Base-by-base conservation (phyloP, 1,284 basidiomycete genomes). In the Tylopilus sp. region DNA sequence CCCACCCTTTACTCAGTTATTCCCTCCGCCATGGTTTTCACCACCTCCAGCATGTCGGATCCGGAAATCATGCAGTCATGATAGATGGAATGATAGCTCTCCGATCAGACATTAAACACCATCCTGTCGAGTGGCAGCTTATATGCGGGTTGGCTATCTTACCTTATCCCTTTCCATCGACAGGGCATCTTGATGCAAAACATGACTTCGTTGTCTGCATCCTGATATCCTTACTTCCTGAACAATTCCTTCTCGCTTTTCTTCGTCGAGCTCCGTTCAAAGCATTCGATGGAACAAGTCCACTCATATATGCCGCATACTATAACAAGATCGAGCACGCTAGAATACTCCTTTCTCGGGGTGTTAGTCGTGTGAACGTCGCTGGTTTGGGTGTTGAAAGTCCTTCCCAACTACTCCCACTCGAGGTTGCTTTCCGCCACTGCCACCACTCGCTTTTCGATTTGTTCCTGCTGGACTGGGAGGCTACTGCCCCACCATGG, bases 141-240 rank as follows among this genome's bases (percentile, higher is more conserved):
- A 30, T 50, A 3, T 35, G 18, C 16, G 3, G 19, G 16, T 10
- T 37, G 16, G 21, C 16, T 38, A 10, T 29, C 11, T 16, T 4
- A 6, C 8, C 3, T 19, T 21, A 6, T n/a, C 26, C 33, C n/a
- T 13, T 6, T 9, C 16, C 8, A 36, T n/a, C 34, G 2, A 11
- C 10, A 21, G 2, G 11, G 9, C 15, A 2, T 16, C 31, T 8
- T 13, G 10, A 11, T 11, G 9, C 36, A 13, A 18, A 26, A 13
- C 49, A 52, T 4, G 48, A 52, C 10, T 52, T 44, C 29, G 26
- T 51, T 8, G 2, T 39, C 16, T 51, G 25, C 23, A 12, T 44
- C 28, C 16, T 51, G 5, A 34, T 35, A 2, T 21, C 19, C 16
- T 21, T 10, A 5, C 28, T 36, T n/a, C 36, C 49, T 1, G 33